Evolutionary conservation across 164 flowering plant species (phyloP).

Genomic region (Brasenia schreberi): DNA sequence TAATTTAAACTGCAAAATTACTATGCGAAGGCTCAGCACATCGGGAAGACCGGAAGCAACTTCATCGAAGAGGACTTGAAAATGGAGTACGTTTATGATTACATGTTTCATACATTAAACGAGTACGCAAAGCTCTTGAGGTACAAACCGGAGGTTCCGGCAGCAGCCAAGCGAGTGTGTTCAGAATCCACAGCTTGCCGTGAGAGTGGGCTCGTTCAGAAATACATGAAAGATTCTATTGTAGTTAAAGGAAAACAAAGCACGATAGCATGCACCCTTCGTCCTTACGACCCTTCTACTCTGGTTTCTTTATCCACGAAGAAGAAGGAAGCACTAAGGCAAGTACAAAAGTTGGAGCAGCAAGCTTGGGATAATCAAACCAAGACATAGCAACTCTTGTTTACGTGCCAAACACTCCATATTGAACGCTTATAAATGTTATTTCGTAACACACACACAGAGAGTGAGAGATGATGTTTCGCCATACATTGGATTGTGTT

Average conservation of each 20-base stretch:
- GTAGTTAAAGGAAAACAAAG: slow-evolving; percentile 32
- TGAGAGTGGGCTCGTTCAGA: slow-evolving; percentile 16
- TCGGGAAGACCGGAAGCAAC: slow-evolving; percentile 34
- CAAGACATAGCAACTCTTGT: too few species aligned
- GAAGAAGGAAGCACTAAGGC: slow-evolving; percentile 16
- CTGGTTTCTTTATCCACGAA: slow-evolving; percentile 11
- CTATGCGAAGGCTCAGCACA: slow-evolving; percentile 27
- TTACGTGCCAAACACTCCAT: too few species aligned
- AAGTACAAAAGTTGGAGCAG: slow-evolving; percentile 38
- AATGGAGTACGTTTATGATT: slow-evolving; percentile 52
- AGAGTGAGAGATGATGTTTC: too few species aligned
- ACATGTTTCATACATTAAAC: slow-evolving; percentile 46
- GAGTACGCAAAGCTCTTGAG: slow-evolving; percentile 45
- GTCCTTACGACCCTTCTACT: slow-evolving; percentile 18
- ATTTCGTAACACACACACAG: too few species aligned
- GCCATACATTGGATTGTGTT: too few species aligned
- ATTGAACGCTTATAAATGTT: too few species aligned
- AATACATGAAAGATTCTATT: slow-evolving; percentile 36
- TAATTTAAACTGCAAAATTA: too few species aligned
- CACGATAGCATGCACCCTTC: slow-evolving; percentile 30
- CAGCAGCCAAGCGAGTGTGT: slow-evolving; percentile 23
- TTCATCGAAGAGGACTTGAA: slow-evolving; percentile 35
- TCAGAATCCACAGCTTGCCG: slow-evolving; percentile 39
- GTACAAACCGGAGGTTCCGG: slow-evolving; percentile 33
- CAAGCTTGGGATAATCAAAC: neutral